These are phyloP conservation scores for Phalaenopsis aphrodite DNA, from an alignment of 106 monocot genomes.

Conservation along the genomic window DNA sequence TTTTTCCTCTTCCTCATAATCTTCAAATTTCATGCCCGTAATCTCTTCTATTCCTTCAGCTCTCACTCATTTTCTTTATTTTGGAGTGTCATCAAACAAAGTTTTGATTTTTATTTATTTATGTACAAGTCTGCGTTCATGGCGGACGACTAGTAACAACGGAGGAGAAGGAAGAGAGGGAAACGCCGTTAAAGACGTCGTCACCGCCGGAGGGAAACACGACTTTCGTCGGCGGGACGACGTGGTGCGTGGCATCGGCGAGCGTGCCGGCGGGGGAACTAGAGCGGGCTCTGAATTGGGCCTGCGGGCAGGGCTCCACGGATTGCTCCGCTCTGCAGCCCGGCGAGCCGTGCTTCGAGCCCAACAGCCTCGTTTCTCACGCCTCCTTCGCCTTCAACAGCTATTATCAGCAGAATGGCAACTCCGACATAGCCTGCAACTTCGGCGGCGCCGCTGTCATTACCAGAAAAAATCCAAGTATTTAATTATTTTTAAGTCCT, in stretches of 20 bases:
- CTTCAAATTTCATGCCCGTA: not conserved
- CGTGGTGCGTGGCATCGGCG: constrained; percentile 75
- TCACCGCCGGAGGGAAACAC: constrained; percentile 94
- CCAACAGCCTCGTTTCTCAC: constrained; percentile 62
- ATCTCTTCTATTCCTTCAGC: not conserved
- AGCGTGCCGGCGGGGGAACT: constrained; percentile 38
- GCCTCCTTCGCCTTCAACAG: constrained; percentile 94
- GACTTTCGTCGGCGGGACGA: constrained; percentile 70
- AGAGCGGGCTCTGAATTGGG: constrained; percentile 83
- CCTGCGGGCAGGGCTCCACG: constrained; percentile 62
- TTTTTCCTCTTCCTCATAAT: not conserved
- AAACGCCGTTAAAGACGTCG: constrained; percentile 19
- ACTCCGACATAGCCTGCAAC: constrained; percentile 86
- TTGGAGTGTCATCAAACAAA: too few species aligned
- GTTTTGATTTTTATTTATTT: too few species aligned
- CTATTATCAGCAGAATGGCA: constrained; percentile 98
- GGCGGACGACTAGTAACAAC: not conserved
- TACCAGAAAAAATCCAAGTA: constrained; percentile 70
- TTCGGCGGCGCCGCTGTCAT: constrained; percentile 76
- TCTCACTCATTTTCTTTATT: not conserved
- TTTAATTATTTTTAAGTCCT: not conserved
- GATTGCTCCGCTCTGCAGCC: constrained; percentile 58
- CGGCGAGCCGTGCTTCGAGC: constrained; percentile 58
- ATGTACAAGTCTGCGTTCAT: not conserved
- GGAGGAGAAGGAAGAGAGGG: constrained; percentile 39